Evolutionary conservation across 257 asterid species (phyloP), one percentile per base, ranked within the genome.

Genomic region (Mitragyna speciosa): DNA sequence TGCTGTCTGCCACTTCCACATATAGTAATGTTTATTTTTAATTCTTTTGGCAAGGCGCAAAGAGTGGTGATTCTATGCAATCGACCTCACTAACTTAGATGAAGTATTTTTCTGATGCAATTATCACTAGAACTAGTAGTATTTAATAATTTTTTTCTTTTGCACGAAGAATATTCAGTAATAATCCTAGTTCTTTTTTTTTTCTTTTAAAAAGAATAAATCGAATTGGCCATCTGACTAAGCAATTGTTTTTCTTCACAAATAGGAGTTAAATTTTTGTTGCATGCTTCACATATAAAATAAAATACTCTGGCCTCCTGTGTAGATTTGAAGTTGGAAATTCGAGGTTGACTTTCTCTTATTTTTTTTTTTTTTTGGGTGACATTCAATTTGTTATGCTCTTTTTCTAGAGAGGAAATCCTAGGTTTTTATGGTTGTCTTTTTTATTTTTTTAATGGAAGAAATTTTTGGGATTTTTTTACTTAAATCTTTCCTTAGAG

Each of bases 1-100:
- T 82, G 74, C 78, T 91, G 94, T 86, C 95, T 90, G 92, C 97
- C 94, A 90, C 95, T 88, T 79, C 84, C 64, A 59, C 79, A 15
- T 52, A 52, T 52, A 52, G 67, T 78, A 43, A 41, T 63, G 20
- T 47, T 2, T 7, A 43, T 4, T 26, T 24, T 4, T 28, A 36
- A 36, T 36, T 36, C 39, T 9, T 67, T 30, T 26, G 51, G n/a
- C 16, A 47, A 15, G 49, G 8, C 2, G 30, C 22, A 28, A 28
- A 24, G 41, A 43, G 54, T 4, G 8, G 19, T 33, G 6, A 33
- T 56, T 20, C 39, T 4, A 19, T 22, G 52, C 2, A 39, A 9
- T 41, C 78, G 7, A 28, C 45, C 59, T 39, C 54, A 54, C 33
- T 7, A 9, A 22, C 30, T 74, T 33, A 74, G 33, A 9, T 69